Percentiles rank a stretch among this genome's conserved stretches.
Conservation (phyloP, 768 basidiomycete species). For the Xerocomellus chrysenteron region DNA sequence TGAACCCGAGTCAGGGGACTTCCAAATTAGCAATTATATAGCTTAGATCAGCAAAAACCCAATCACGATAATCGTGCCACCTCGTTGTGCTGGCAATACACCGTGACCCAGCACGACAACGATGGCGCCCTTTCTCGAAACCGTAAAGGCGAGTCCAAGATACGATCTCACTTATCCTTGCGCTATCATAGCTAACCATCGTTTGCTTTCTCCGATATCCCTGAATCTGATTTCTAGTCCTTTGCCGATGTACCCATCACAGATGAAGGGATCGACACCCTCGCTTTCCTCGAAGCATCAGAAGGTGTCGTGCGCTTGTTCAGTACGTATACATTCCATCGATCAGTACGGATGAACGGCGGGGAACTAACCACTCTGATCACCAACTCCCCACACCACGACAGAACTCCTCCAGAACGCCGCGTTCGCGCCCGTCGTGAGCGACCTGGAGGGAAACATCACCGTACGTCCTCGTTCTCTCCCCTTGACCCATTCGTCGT, state of each 20-base stretch:
- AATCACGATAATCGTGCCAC: too few species aligned
- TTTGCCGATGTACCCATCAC: conserved; percentile 88
- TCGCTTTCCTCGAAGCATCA: conserved; percentile 83
- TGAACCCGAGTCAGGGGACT: too few species aligned
- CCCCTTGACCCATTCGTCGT: background rate
- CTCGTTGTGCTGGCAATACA: background rate
- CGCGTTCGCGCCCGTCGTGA: conserved; percentile 81
- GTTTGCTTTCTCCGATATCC: background rate
- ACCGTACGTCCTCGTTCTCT: conserved; percentile 46
- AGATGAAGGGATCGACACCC: conserved; percentile 85
- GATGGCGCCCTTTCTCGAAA: conserved; percentile 78
- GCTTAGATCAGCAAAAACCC: too few species aligned
- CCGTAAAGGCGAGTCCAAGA: conserved; percentile 52
- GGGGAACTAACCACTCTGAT: background rate
- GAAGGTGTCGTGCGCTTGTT: conserved; percentile 88
- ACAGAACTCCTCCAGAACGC: conserved; percentile 28
- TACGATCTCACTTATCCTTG: too few species aligned
- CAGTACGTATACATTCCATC: conserved; percentile 48
- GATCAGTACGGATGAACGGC: background rate
- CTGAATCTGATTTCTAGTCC: conserved; percentile 51
- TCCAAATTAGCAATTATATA: too few species aligned
- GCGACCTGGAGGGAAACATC: conserved; percentile 91
- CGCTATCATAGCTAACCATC: background rate
- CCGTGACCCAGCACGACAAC: conserved; percentile 9
- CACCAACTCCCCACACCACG: background rate